These are phyloP conservation scores for Clavispora santaluciae DNA, from an alignment of 805 yeast genomes.

Conservation along the genomic window DNA sequence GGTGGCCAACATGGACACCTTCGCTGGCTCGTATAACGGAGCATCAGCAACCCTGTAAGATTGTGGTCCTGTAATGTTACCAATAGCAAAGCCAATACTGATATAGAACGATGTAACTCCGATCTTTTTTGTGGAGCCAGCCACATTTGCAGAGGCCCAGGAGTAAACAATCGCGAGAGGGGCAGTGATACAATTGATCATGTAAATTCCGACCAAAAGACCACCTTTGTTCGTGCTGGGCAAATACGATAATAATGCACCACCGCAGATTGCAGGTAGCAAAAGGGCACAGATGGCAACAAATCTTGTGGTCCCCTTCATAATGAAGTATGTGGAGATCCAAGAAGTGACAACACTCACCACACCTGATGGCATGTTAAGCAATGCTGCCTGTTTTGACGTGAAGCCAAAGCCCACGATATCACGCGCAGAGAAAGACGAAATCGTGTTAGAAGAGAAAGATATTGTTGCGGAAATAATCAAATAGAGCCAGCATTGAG, in stretches of 20 bases:
- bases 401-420: conserved; percentile 19
- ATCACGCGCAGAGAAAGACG: conserved; percentile 16
- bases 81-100: conserved; percentile 57
- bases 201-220: conserved; percentile 11
- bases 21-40: conserved; percentile 57
- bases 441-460: conserved; percentile 19
- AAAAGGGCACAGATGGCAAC: conserved; percentile 15
- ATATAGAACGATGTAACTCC: conserved; percentile 54
- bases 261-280: conserved; percentile 19
- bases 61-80: conserved; percentile 65
- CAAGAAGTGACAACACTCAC: conserved; percentile 17
- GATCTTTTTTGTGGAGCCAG: conserved; percentile 73
- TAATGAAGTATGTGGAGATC: conserved; percentile 17
- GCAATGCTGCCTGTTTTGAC: conserved; percentile 16
- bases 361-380: conserved; percentile 21
- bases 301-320: conserved; percentile 16
- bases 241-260: conserved; percentile 13
- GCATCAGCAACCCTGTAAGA: conserved; percentile 51
- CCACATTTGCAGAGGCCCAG: conserved; percentile 39
- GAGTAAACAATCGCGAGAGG: conserved; percentile 9
- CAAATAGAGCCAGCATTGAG: conserved; percentile 17
- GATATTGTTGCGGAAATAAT: conserved; percentile 17
- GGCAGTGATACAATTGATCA: conserved; percentile 8
- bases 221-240: conserved; percentile 5
- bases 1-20: conserved; percentile 49